These are phyloP conservation scores for Stagonosporopsis cucurbitacearum DNA, from an alignment of 2,329 filamentous ascomycete genomes.

Conservation along the genomic window DNA sequence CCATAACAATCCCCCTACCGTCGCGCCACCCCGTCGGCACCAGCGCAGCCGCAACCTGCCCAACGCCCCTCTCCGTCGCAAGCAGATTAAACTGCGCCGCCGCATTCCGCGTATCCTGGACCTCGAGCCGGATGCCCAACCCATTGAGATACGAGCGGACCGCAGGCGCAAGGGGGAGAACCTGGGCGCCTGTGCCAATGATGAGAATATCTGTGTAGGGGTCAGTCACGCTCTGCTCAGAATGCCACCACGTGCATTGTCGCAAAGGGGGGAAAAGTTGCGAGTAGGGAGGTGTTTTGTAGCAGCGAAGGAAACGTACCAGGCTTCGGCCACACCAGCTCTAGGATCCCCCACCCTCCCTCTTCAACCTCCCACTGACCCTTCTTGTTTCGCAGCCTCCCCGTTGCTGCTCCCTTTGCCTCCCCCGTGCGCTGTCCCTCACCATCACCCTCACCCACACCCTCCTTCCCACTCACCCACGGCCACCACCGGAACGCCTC, in stretches of 20 bases:
- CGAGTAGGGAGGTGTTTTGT: too few species aligned
- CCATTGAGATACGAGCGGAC: slow-evolving; percentile 75
- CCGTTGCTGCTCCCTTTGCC: slow-evolving; percentile 34
- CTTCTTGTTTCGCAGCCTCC: slow-evolving; percentile 70
- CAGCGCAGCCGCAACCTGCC: slow-evolving; percentile 84
- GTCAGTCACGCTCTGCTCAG: too few species aligned
- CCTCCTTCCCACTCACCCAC: slow-evolving; percentile 64
- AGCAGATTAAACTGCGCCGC: slow-evolving; percentile 93
- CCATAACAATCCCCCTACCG: slow-evolving; percentile 17
- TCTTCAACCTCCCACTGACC: slow-evolving; percentile 80
- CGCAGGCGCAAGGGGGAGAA: slow-evolving; percentile 76
- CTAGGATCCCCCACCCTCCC: slow-evolving; percentile 76
- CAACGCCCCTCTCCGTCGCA: slow-evolving; percentile 88
- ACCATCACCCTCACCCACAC: too few species aligned
- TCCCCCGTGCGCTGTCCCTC: too few species aligned
- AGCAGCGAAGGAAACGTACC: slow-evolving; percentile 63
- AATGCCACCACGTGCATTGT: too few species aligned
- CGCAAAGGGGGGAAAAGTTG: neutral
- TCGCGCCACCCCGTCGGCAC: slow-evolving; percentile 83
- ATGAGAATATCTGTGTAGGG: slow-evolving; percentile 75
- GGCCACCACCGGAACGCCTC: slow-evolving; percentile 91
- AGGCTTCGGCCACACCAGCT: slow-evolving; percentile 84
- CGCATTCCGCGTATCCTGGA: slow-evolving; percentile 91
- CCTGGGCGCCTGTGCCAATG: slow-evolving; percentile 80
- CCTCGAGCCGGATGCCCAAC: slow-evolving; percentile 83